Evolutionary conservation across 1,284 basidiomycete genomes (phyloP).

Genomic region (Apiotrichum porosum): DNA sequence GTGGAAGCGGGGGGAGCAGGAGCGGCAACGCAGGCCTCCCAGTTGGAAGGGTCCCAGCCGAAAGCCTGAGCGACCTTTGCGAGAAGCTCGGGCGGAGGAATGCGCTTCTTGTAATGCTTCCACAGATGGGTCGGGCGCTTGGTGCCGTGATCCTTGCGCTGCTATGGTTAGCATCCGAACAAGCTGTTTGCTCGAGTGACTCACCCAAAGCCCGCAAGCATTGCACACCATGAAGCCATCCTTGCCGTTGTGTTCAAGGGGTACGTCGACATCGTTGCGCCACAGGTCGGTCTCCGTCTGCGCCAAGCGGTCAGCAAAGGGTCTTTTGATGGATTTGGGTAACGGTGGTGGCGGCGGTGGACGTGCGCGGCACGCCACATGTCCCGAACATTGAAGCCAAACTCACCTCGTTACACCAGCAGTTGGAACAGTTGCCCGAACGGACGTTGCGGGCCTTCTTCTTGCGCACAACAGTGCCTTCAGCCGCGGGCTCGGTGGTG

Average conservation of each 20-base stretch:
- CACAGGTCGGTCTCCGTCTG: slow-evolving; percentile 16
- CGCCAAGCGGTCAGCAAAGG: not conserved
- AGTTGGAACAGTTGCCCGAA: slow-evolving; percentile 9
- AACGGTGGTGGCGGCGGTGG: too few relatives aligned
- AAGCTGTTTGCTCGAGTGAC: not conserved
- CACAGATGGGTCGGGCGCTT: not conserved
- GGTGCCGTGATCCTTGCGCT: not conserved
- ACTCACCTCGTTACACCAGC: slow-evolving; percentile 12
- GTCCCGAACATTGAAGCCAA: not conserved
- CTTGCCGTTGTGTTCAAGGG: not conserved
- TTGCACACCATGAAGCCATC: slow-evolving; percentile 13
- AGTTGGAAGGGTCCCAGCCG: too few relatives aligned
- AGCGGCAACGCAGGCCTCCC: too few relatives aligned
- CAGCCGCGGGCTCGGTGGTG: not conserved
- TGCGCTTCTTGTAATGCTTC: slow-evolving; percentile 1
- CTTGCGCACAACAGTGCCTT: not conserved
- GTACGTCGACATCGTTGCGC: slow-evolving; percentile 4
- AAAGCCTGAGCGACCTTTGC: too few relatives aligned
- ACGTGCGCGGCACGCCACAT: too few relatives aligned
- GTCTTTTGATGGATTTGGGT: not conserved
- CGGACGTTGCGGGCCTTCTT: slow-evolving; percentile 11
- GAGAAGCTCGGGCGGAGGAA: too few relatives aligned
- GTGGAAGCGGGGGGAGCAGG: too few relatives aligned
- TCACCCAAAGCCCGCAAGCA: slow-evolving; percentile 19
- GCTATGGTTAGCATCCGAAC: too few relatives aligned